Evolutionary conservation across 129 eudicot genomes (phyloP), one percentile per base, ranked within the genome.

Genomic region (Daucus carota): DNA sequence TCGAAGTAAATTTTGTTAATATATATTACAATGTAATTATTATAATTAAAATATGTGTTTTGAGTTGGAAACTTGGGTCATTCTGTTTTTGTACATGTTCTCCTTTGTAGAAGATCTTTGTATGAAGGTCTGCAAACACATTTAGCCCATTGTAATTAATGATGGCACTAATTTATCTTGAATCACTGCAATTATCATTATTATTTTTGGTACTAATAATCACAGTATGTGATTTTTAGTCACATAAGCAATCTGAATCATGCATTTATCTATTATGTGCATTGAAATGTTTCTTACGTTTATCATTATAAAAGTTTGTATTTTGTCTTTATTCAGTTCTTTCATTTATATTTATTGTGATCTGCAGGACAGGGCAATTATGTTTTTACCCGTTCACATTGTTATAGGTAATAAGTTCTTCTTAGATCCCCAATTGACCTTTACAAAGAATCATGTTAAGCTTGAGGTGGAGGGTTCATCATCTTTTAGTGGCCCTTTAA

Each of bases 311-410:
- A 26, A 57, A 26, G 24, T 8, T 50, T 50, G 6, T n/a, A n/a
- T 57, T n/a, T n/a, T n/a, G 6, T 62, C 29, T 13, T 63, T 0
- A 29, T 63, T 12, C 2, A 11, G 36, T 10, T 12, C 0, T 29
- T 22, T 10, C 24, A 3, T 62, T 33, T 65, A 10, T 65, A 14
- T 79, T 75, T 69, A 67, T 70, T 43, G 70, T 43, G 20, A 67
- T 46, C 1, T 84, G 80, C 88, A 90, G 96, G 89, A 80, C 77
- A 38, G 46, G 29, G 71, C 69, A 44, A 88, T 91, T 80, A 86
- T 73, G 81, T 73, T 88, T 63, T 36, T 12, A 73, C 93, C 97
- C 42, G 33, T 75, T 14, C 60, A 57, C 45, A 78, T 85, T 73
- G 70, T 47, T 22, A 76, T 42, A 47, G 90, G 84, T 62, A 42